Evolutionary conservation across 1,284 basidiomycete genomes (phyloP), one percentile per base, ranked within the genome.

Genomic region (Cutaneotrichosporon mucoides): DNA sequence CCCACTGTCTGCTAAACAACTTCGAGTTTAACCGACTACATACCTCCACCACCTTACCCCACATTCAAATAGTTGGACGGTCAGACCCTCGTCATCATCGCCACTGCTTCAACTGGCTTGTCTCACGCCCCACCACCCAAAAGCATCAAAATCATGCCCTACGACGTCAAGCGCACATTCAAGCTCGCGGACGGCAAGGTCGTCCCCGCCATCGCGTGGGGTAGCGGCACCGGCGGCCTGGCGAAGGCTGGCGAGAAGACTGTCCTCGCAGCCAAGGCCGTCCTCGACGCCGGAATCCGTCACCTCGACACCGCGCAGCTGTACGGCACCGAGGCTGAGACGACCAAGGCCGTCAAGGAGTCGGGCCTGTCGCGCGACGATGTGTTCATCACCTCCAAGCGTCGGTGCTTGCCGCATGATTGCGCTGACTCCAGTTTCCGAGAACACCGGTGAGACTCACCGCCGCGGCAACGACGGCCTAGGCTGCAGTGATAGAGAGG

Each of bases 311-410:
- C 71, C 12, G 74, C 74, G 36, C 73, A 75, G 71, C 57, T 75
- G 48, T 73, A 74, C 60, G 55, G 69, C 33, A 78, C 76, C 4
- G 78, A 80, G 57, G 70, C 67, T 16, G 79, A 81, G 58, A 76
- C 80, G 8, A 78, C 75, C 1, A 70, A 65, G 9, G 78, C 78
- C 0, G 69, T 83, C 60, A 71, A 74, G 57, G 73, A 78, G 38
- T 70, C 72, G 7, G 79, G 79, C 0, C 64, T 81, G 43, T 70
- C 74, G 58, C 72, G 79, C 41, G 72, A 78, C 51, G 76, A 82
- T 13, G 69, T 82, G 43, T 82, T 79, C 71, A 71, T 83, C 56
- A 82, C 81, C 36, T 86, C 83, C 44, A 86, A 86, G 67, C 49
- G 72, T 71, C 51, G 45, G 72, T 59, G 15, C 7, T 15, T 16